Evolutionary conservation across 176 grass and related monocot species (phyloP), one percentile per base, ranked within the genome.

Genomic region (Calamus simplicifolius): DNA sequence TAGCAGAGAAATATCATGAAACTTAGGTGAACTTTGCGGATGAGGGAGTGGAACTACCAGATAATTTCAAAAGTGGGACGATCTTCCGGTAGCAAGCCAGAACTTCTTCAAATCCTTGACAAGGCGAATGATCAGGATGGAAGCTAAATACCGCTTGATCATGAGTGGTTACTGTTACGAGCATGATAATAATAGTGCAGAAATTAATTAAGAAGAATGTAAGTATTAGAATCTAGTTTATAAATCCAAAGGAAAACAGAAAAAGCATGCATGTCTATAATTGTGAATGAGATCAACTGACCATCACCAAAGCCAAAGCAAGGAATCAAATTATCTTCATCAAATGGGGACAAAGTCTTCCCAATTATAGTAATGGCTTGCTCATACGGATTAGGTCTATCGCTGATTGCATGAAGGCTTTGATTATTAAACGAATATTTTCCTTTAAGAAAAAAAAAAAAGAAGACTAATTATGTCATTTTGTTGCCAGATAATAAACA

Each of bases 301-400:
- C 91, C 75, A 57, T 96, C 92, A 27, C 92, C 92, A 74, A 96
- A 96, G 26, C 92, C 92, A 64, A 82, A 96, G 76, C 92, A 90
- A 51, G 92, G 92, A 71, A 96, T 96, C 53, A 82, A 64, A 53
- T 90, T 88, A 70, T 90, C 92, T 31, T 96, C 92, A 64, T 96
- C 92, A 66, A 96, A 96, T 2, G 92, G 78, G 0, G 92, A 83
- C 64, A 96, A 78, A 1, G 84, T 80, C 74, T 88, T 88, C 23
- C 92, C 92, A 65, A 96, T 85, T 73, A 96, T 87, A 23, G 71
- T 49, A 75, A 96, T 96, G 70, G 92, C 92, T 75, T 80, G 62
- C 74, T 96, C 92, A 57, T 96, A 96, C 0, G 92, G 92, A 64
- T 96, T 96, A 7, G 80, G 80, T 25, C 59, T 51, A 50, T 48